A percentile compares a stretch with the other conserved stretches of the same genome.
Conservation (phyloP, 371 early-diverging fungal genomes). For the Mucor racemosus region DNA sequence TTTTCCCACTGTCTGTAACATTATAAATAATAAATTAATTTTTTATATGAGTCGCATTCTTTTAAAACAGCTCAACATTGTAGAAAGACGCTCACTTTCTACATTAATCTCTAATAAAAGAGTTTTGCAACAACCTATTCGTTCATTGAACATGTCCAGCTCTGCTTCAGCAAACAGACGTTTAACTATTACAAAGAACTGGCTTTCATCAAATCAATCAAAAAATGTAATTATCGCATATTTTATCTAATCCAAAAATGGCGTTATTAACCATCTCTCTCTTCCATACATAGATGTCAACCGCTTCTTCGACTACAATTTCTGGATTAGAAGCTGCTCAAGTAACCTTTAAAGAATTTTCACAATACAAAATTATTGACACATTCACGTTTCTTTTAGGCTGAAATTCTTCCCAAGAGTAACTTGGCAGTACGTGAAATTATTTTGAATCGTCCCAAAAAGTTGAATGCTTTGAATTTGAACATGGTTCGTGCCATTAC, state of each 20-base stretch:
- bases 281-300: slow-evolving; percentile 15
- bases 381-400: neutral
- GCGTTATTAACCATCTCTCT: neutral
- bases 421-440: slow-evolving; percentile 76
- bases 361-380: neutral
- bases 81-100: slow-evolving; percentile 23
- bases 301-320: slow-evolving; percentile 7
- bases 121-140: slow-evolving; percentile 7
- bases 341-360: neutral
- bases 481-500: slow-evolving; percentile 86
- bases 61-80: slow-evolving; percentile 31
- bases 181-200: slow-evolving; percentile 29
- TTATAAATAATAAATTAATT: neutral
- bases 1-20: slow-evolving; percentile 20
- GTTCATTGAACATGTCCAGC: slow-evolving; percentile 16
- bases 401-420: slow-evolving; percentile 41
- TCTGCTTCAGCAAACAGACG: slow-evolving; percentile 30
- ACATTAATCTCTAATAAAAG: slow-evolving; percentile 9
- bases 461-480: slow-evolving; percentile 86
- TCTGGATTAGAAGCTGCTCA: slow-evolving; percentile 25
- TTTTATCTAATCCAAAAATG: neutral
- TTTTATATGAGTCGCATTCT: slow-evolving; percentile 33
- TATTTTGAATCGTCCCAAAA: slow-evolving; percentile 88
- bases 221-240: neutral
- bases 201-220: slow-evolving; percentile 15